Conservation (phyloP, 2,329 filamentous ascomycete genomes). For the Apiospora arundinis region DNA sequence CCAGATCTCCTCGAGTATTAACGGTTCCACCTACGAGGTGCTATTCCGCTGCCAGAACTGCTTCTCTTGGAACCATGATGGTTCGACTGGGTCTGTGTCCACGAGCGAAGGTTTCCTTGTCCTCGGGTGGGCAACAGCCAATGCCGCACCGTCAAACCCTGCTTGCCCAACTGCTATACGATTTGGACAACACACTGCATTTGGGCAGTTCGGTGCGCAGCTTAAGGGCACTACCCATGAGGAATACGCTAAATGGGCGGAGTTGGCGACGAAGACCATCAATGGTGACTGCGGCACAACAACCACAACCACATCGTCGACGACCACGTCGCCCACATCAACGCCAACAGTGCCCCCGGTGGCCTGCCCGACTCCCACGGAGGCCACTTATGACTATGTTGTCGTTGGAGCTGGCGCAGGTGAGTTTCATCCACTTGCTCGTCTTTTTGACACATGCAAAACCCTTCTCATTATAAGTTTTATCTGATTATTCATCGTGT, state of each 20-base stretch:
- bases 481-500: neutral
- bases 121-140: constrained; percentile 62
- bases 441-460: neutral
- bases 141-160: constrained; percentile 47
- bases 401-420: constrained; percentile 66
- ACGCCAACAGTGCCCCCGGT: neutral
- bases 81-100: constrained; percentile 48
- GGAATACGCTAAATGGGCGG: constrained; percentile 50
- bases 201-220: constrained; percentile 58
- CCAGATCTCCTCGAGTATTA: constrained; percentile 64
- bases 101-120: constrained; percentile 53
- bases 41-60: constrained; percentile 70
- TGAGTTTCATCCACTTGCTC: neutral
- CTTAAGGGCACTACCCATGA: constrained; percentile 40
- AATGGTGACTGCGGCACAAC: constrained; percentile 36
- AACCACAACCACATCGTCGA: constrained; percentile 67
- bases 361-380: constrained; percentile 38
- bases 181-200: constrained; percentile 61
- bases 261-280: constrained; percentile 49
- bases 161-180: constrained; percentile 51
- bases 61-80: constrained; percentile 60
- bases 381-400: constrained; percentile 63
- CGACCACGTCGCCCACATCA: constrained; percentile 39
- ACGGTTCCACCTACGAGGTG: constrained; percentile 63
- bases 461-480: neutral